Evolutionary conservation across 208 protist species (phyloP), one percentile per base, ranked within the genome.

Genomic region (Strigomonas oncopelti): DNA sequence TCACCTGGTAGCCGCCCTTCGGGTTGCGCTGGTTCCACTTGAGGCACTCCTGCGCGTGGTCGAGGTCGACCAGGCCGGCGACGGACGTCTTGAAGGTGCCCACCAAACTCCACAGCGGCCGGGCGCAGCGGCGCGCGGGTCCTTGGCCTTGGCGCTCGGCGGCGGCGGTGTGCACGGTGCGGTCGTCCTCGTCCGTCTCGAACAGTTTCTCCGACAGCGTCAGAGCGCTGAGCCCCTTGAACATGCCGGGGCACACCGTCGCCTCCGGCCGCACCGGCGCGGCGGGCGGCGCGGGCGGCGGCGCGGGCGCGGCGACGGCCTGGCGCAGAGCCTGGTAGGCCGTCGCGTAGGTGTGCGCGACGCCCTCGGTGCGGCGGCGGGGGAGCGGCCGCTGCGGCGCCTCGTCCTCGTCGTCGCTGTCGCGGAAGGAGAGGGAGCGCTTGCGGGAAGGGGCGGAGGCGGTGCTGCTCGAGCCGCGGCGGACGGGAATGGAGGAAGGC

Each of bases 41-140:
- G 55, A 94, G 51, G 56, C 75, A 71, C 38, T 87, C 82, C 31
- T 88, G 69, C 20, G 61, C 38, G n/a, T 72, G 59, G 65, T 94
- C 80, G 20, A 90, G 65, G n/a, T 77, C 55, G 36, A 94, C 88
- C 16, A 94, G 71, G 28, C 78, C 76, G 46, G 70, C 67, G 42
- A 92, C 71, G 20, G 65, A 70, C 20, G 80, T 87, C 71, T 92
- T 94, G 67, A 90, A 94, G 28, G 89, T 91, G 3, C 89, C 89
- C 18, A 95, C 79, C 27, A 95, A 78, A 65, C 78, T 86, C 87
- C 89, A 95, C 25, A 83, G 63, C 16, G 89, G 89, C 2, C 65
- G 82, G 32, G 78, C 74, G 72, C 86, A 87, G 54, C 78, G 78
- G 13, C 81, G 78, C 29, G 66, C 55, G 28, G 4, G 42, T 20